phyloP scores from a whole-genome alignment of 163 green algal species.

The Chlamydomonas reinhardtii region DNA sequence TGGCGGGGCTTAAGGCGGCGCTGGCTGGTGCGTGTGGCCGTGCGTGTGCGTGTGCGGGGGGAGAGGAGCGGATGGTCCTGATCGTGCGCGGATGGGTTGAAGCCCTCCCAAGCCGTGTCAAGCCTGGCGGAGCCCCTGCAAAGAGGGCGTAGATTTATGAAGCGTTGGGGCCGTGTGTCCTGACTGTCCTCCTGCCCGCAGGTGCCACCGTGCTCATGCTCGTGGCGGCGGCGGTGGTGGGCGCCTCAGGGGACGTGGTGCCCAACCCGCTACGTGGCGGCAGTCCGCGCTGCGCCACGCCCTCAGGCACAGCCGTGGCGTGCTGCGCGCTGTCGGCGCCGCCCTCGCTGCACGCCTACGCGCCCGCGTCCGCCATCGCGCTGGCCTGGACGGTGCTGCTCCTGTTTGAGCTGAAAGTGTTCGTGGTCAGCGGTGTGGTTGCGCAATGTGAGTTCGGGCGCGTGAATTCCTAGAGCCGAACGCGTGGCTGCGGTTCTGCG shows the following conservation, averaged over 20 bases:
- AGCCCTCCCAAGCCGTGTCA: too few species aligned
- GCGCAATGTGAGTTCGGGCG: constrained; percentile 38
- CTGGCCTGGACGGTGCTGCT: constrained; percentile 53
- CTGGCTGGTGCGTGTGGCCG: too few species aligned
- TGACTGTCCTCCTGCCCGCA: not conserved
- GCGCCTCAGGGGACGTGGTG: constrained; percentile 13
- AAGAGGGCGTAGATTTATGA: too few species aligned
- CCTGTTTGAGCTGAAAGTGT: constrained; percentile 57
- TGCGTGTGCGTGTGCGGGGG: not conserved
- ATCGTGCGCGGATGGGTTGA: too few species aligned
- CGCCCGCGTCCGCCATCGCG: not conserved
- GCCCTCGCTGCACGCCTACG: constrained; percentile 16
- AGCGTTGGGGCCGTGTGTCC: too few species aligned
- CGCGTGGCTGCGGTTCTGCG: too few species aligned
- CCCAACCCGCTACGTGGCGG: constrained; percentile 29
- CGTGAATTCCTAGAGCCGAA: too few species aligned
- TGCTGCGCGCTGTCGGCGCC: constrained; percentile 40
- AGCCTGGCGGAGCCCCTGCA: too few species aligned
- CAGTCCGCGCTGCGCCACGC: constrained; percentile 20
- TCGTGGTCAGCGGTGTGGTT: constrained; percentile 47
- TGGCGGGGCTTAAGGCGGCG: constrained; percentile 25
- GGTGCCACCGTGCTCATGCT: constrained; percentile 12
- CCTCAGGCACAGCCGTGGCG: not conserved
- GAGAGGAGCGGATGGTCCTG: too few species aligned
- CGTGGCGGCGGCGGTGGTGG: constrained; percentile 1